Base-by-base conservation (phyloP, 192 early-diverging fungal species). In the Podila horticola region DNA sequence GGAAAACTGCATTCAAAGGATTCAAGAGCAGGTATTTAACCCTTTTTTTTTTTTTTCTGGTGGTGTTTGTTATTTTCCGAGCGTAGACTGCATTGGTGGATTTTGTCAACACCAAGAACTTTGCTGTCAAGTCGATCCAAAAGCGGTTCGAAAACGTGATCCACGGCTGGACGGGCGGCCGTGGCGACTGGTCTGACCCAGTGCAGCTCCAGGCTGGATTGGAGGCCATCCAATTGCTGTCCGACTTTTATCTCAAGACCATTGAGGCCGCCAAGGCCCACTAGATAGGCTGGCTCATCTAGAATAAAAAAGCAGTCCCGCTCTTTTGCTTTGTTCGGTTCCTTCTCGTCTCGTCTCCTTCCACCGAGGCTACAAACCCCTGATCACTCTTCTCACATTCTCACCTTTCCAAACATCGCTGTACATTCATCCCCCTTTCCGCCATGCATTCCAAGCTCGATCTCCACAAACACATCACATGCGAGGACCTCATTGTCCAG, bases 401-500 rank as follows among this genome's bases (percentile, higher is more conserved):
- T 60, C 26, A 9, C 26, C 24, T 4, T 29, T 33, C 15, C 28
- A 60, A 17, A 22, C 29, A 30, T 29, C 30, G n/a, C 4, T 58
- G 55, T 28, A 45, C 19, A 41, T 24, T 13, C 22, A n/a, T 24
- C 30, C 5, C 38, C 38, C 5, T n/a, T 29, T 20, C 66, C 49
- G 24, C 30, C 69, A 72, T 81, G 77, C 77, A 81, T 73, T 81
- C 77, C 36, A 81, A 81, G 28, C 77, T 81, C 52, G 77, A 81
- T 66, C 62, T 81, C 17, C 77, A 81, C 62, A 81, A 81, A 50
- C 77, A 81, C 58, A 51, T 81, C 31, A 73, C 83, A 34, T 90
- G 88, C 64, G 79, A 88, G 22, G 83, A 85, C 13, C 69, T 86
- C 26, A 90, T 90, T 72, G 65, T 84, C 51, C 81, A 86, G n/a